phyloP scores from a whole-genome alignment of 169 alveolate species.

The Cryptosporidium bovis region DNA sequence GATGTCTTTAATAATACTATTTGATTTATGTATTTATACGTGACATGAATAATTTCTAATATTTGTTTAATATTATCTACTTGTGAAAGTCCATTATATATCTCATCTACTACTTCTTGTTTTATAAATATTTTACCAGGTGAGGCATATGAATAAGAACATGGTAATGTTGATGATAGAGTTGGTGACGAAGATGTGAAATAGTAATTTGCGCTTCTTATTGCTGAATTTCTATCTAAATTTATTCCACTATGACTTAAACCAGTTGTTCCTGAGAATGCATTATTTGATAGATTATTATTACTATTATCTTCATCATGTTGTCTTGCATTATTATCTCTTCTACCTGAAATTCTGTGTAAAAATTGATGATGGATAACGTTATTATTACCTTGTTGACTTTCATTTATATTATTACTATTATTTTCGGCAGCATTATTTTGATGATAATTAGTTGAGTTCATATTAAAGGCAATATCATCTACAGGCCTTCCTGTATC shows the following conservation, averaged over 20 bases:
- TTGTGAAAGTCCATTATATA: conserved; percentile 57
- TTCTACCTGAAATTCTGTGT: background rate
- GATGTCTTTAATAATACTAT: conserved; percentile 7
- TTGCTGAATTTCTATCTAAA: background rate
- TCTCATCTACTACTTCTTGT: conserved; percentile 60
- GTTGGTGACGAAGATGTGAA: too few species aligned
- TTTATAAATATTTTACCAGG: background rate
- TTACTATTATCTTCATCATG: background rate
- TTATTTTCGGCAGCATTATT: background rate
- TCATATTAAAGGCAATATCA: conserved; percentile 34
- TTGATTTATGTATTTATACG: conserved; percentile 24
- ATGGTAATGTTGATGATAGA: background rate
- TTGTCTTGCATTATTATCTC: background rate
- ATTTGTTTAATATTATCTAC: conserved; percentile 22
- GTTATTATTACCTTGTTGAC: background rate
- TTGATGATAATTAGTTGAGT: conserved; percentile 6
- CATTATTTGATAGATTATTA: background rate
- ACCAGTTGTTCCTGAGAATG: background rate
- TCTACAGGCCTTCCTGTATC: conserved; percentile 64
- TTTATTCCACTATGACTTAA: background rate
- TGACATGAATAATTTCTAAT: conserved; percentile 34
- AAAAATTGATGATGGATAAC: too few species aligned
- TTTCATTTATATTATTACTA: background rate
- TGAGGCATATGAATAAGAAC: background rate
- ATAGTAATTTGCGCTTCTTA: background rate